Evolutionary conservation across 257 asterid species (phyloP).

Genomic region (Nemophila menziesii): DNA sequence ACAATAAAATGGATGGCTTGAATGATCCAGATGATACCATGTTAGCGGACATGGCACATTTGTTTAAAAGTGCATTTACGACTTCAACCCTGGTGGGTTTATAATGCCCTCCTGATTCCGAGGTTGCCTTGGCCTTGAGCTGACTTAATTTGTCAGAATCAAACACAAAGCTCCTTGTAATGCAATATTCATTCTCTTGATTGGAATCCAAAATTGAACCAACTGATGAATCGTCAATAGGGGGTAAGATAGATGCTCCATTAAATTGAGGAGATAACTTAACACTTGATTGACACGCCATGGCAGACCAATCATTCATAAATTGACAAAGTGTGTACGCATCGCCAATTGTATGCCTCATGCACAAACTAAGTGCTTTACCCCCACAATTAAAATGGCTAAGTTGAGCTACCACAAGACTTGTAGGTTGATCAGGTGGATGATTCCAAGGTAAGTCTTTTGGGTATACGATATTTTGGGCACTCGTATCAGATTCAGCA

Average conservation of each 20-base stretch:
- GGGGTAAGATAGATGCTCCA: no score
- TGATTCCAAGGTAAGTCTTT: not conserved
- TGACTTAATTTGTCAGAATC: not conserved
- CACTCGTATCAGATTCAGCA: not conserved
- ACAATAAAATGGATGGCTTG: not conserved
- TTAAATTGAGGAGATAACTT: no score
- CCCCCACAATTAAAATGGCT: constrained; percentile 11
- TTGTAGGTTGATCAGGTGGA: not conserved
- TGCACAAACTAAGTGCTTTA: not conserved
- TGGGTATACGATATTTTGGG: not conserved
- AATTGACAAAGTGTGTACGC: no score
- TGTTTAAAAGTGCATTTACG: no score
- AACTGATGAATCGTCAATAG: not conserved
- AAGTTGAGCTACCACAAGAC: no score
- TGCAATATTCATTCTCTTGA: not conserved
- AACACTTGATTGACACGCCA: no score
- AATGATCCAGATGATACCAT: not conserved
- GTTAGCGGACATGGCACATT: constrained; percentile 1
- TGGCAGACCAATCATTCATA: no score
- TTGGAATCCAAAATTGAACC: not conserved
- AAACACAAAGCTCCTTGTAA: not conserved
- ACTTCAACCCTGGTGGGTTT: no score
- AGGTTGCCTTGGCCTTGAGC: not conserved
- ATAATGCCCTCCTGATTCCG: not conserved
- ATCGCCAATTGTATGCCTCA: constrained; percentile 8